Percentiles rank a stretch among this genome's conserved stretches.
Evolutionary conservation across 1,284 basidiomycete genomes (phyloP).

Genomic region (Pyrrhoderma lamaoense): DNA sequence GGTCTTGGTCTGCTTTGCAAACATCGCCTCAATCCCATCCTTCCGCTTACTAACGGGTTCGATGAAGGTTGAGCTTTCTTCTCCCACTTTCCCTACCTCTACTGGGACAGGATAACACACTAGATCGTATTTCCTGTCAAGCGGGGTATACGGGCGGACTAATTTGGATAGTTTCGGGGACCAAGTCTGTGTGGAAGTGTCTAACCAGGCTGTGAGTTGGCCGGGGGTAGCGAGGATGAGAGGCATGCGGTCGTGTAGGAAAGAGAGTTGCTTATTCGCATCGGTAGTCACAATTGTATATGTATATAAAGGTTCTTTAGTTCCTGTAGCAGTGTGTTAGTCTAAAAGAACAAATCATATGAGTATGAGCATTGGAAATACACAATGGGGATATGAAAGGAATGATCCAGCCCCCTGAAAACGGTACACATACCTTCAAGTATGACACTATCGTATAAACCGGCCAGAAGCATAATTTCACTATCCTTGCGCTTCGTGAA

Average conservation of each 20-base stretch:
- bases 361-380: no score
- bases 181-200: conserved; percentile 63
- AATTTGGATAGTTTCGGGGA: conserved; percentile 51
- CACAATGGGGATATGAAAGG: no score
- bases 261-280: conserved; percentile 58
- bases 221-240: conserved; percentile 66
- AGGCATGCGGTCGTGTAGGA: conserved; percentile 91
- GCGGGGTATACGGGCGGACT: conserved; percentile 50
- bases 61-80: conserved; percentile 76
- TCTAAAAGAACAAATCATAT: no score
- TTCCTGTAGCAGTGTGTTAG: conserved; percentile 31
- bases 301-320: conserved; percentile 60
- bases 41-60: conserved; percentile 72
- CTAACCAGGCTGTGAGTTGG: conserved; percentile 72
- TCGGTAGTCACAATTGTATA: conserved; percentile 88
- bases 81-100: conserved; percentile 89
- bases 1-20: conserved; percentile 48
- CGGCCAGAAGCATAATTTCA: conserved; percentile 78
- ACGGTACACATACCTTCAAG: conserved; percentile 44
- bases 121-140: conserved; percentile 45
- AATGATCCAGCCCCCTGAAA: conserved; percentile 12
- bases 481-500: conserved; percentile 68
- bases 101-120: conserved; percentile 83
- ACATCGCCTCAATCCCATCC: conserved; percentile 88
- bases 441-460: conserved; percentile 72